phyloP scores from a whole-genome alignment of 371 early-diverging fungal species.

The Homolaphlyctis polyrhiza region DNA sequence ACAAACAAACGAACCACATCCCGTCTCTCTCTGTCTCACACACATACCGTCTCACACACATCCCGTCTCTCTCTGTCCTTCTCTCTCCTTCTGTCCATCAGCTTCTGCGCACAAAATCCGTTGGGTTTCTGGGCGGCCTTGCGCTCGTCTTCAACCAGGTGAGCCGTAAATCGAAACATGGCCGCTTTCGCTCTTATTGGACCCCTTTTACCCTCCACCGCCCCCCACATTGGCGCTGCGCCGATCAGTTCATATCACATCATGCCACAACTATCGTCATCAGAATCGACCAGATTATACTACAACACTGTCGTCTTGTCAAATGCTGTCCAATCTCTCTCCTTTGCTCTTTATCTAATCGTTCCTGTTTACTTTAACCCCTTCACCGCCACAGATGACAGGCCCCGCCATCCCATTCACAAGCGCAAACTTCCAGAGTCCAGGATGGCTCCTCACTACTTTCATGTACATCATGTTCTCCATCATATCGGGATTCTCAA shows the following conservation, averaged over 20 bases:
- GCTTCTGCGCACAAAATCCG: slow-evolving; percentile 14
- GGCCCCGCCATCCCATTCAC: slow-evolving; percentile 36
- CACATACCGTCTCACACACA: neutral
- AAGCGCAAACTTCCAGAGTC: slow-evolving; percentile 16
- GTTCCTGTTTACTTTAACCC: too few species aligned
- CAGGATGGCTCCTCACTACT: slow-evolving; percentile 29
- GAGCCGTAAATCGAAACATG: too few species aligned
- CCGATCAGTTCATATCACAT: too few species aligned
- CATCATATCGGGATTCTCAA: slow-evolving; percentile 30
- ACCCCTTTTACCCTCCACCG: too few species aligned
- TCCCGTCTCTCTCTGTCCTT: neutral
- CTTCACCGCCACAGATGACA: too few species aligned
- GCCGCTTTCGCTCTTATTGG: too few species aligned
- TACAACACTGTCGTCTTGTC: too few species aligned
- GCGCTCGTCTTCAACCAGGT: slow-evolving; percentile 39
- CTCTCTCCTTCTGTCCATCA: neutral
- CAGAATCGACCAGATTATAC: too few species aligned
- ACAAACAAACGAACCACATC: neutral
- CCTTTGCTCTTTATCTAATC: too few species aligned
- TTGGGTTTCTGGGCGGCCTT: slow-evolving; percentile 28
- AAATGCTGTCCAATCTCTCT: too few species aligned
- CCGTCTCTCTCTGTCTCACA: neutral
- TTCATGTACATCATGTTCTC: slow-evolving; percentile 28
- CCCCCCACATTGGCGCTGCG: too few species aligned
- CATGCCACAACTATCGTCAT: too few species aligned